phyloP scores from a whole-genome alignment of 2,329 filamentous ascomycete species.

The Colletotrichum cuscutae region DNA sequence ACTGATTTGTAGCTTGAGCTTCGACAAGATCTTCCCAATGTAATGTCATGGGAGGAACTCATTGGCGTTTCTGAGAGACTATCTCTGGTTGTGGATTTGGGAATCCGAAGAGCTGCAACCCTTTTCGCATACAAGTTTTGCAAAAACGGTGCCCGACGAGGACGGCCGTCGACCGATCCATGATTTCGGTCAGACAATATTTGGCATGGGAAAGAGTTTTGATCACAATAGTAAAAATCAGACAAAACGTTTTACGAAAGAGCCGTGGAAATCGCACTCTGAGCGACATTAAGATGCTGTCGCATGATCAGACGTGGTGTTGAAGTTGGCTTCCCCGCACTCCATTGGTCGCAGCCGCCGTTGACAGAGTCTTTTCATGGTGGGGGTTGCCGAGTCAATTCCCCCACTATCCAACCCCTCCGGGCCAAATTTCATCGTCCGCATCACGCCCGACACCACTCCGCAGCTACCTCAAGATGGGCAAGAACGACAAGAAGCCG shows the following conservation, averaged over 20 bases:
- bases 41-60: too few species aligned
- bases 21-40: too few species aligned
- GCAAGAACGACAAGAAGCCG: slow-evolving; percentile 34
- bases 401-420: slow-evolving; percentile 15
- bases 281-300: background rate
- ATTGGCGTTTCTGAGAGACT: too few species aligned
- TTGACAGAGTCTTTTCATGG: background rate
- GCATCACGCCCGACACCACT: background rate
- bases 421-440: slow-evolving; percentile 16
- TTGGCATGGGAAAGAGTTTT: too few species aligned
- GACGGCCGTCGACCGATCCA: too few species aligned
- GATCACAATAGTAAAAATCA: too few species aligned
- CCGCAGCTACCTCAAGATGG: slow-evolving; percentile 19
- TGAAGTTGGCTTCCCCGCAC: slow-evolving; percentile 2
- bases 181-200: too few species aligned
- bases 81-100: too few species aligned
- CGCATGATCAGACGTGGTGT: background rate
- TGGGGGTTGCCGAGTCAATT: background rate
- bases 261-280: background rate
- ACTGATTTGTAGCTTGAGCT: too few species aligned
- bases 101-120: too few species aligned
- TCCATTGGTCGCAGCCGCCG: background rate
- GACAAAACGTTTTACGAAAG: background rate
- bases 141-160: too few species aligned
- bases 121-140: too few species aligned